Conservation (phyloP, 108 stramenopile genomes). For the Nitzschia sp. region DNA sequence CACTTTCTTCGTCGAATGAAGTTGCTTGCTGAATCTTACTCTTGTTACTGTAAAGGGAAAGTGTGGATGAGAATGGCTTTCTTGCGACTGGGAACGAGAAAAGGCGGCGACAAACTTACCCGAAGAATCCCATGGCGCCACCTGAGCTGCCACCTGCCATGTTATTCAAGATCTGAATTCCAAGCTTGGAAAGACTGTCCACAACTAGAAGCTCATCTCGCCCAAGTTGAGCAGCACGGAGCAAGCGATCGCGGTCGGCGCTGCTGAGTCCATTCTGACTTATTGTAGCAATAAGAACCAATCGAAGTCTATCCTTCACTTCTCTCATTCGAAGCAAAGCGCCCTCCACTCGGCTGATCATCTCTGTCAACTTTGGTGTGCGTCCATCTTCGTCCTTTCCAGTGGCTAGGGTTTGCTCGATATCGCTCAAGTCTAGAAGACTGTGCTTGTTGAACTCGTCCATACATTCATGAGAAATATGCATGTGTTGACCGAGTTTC, state of each 20-base stretch:
- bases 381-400: constrained; percentile 85
- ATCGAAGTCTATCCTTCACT: constrained; percentile 69
- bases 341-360: constrained; percentile 66
- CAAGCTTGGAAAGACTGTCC: constrained; percentile 67
- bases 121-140: constrained; percentile 41
- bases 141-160: constrained; percentile 14
- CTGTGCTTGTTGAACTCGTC: constrained; percentile 66
- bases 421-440: constrained; percentile 79
- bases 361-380: constrained; percentile 56
- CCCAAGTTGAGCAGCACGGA: constrained; percentile 69
- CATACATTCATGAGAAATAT: constrained; percentile 93
- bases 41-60: not conserved
- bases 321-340: constrained; percentile 47
- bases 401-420: constrained; percentile 94
- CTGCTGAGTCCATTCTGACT: constrained; percentile 75
- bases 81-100: not conserved
- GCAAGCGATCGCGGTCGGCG: constrained; percentile 59
- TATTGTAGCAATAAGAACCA: constrained; percentile 83
- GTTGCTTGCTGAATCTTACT: constrained; percentile 6
- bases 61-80: not conserved
- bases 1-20: constrained; percentile 60
- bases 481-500: constrained; percentile 93
- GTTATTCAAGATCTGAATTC: constrained; percentile 38
- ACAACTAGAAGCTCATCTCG: constrained; percentile 51
- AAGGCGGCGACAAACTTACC: constrained; percentile 32